Base-by-base conservation (phyloP, 148 eudicot species). In the Linanthus parryae region DNA sequence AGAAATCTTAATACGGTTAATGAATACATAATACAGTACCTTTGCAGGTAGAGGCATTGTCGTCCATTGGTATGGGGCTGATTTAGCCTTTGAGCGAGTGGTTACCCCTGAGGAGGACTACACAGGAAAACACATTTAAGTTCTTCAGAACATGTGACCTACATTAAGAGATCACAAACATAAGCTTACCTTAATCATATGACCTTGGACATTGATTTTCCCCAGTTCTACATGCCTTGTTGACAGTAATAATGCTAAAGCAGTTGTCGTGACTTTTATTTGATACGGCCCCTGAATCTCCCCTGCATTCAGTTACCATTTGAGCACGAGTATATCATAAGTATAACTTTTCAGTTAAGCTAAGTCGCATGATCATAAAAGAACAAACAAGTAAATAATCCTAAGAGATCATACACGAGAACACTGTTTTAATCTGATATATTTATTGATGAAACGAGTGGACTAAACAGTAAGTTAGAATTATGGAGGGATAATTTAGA, bases 221-320 rank as follows among this genome's bases (percentile, higher is more conserved):
- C 70, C 73, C 71, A 92, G 73, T 61, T 79, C 87, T 53, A 44
- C 60, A 78, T 92, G 99, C 66, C 70, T 78, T 14, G 99, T 81
- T 34, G 86, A 76, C 45, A 92, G 76, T 64, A 92, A 65, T 52
- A 92, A 79, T 50, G 85, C 88, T 75, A 92, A 78, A 52, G 96
- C 96, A 24, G 96, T 79, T 2, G 99, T 84, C 6, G 99, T 92
- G 31, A 87, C 96, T 71, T 87, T 92, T 52, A 92, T 87, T 76
- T 87, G 91, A 71, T 88, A 92, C 15, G 85, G 76, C 34, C 99
- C 99, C 55, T 79, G 96, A 57, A 92, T 66, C 70, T 92, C 99
- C 53, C 96, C 99, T 92, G 78, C 58, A 66, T 35, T 52, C 25
- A 47, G 15, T 37, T 26, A 56, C 29, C 27, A 49, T 30, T 35